Conservation (phyloP, 2,329 filamentous ascomycete species). For the Xylariaceae sp. region DNA sequence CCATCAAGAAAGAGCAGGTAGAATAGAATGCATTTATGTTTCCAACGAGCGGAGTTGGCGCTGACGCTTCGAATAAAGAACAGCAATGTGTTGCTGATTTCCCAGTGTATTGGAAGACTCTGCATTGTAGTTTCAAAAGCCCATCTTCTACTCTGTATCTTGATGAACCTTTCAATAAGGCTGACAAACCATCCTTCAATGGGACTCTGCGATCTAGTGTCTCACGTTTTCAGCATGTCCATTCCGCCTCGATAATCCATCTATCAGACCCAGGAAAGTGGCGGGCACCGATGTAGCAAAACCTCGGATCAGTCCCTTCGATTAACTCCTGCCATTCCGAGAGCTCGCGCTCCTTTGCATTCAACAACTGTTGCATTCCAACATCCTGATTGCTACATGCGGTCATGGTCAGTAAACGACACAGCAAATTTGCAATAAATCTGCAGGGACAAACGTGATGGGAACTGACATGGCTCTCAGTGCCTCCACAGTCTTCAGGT, state of each 20-base stretch:
- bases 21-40: too few relatives aligned
- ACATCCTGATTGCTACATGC: conserved; percentile 22
- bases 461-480: conserved; percentile 24
- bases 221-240: too few relatives aligned
- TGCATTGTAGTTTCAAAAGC: too few relatives aligned
- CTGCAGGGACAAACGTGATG: not conserved
- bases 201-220: too few relatives aligned
- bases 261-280: conserved; percentile 16
- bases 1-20: too few relatives aligned
- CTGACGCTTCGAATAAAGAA: too few relatives aligned
- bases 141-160: too few relatives aligned
- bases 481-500: conserved; percentile 14
- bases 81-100: too few relatives aligned
- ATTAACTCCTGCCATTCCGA: conserved; percentile 24
- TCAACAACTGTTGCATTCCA: conserved; percentile 24
- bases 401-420: not conserved
- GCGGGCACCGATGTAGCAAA: conserved; percentile 19
- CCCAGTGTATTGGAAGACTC: too few relatives aligned
- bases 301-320: conserved; percentile 16
- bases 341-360: conserved; percentile 22
- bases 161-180: too few relatives aligned
- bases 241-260: conserved; percentile 26
- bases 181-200: too few relatives aligned
- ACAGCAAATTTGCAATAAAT: not conserved
- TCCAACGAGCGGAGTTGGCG: too few relatives aligned